Base-by-base conservation (phyloP, 2,329 filamentous ascomycete genomes). In the Cladosporium halotolerans region DNA sequence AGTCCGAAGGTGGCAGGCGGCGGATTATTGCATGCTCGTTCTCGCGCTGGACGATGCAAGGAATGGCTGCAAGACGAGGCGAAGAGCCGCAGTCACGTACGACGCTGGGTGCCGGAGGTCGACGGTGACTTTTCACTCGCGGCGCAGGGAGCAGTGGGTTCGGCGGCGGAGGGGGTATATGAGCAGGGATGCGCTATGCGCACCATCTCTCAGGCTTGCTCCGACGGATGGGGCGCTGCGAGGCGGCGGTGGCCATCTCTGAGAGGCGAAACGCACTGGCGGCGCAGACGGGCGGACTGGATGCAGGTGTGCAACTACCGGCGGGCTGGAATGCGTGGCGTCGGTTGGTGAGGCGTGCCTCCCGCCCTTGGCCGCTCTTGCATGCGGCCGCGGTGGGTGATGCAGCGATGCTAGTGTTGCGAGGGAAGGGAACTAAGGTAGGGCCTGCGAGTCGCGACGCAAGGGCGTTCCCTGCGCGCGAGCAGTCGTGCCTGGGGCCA, bases 11-110 rank as follows among this genome's bases (percentile, higher is more conserved):
- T 34, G 48, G 48, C 36, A 38, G 34, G 32, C 48, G 33, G 48
- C 48, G 48, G 48, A 43, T 51, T 51, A 51, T 44, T 51, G 48
- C 48, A 51, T 51, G 32, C 32, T 51, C 32, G 39, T 51, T 51
- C 36, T 51, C 48, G 48, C 48, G 41, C 14, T 51, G 48, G 41
- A 51, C 42, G 13, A 51, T 51, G 48, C 48, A 51, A 51, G 48
- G 48, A 43, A 51, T 44, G 47, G 40, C 40, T 36, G 48, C 48
- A 40, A 51, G 40, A 33, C 41, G 31, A 38, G 38, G 48, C 48
- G 48, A 38, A 18, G 32, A 51, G 48, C 48, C 47, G 47, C 47
- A 50, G 39, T 42, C 36, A 39, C 36, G 10, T 39, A 39, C 16
- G 16, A 13, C 8, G 47, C 38, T n/a, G 36, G 38, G 38, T 32